These are phyloP conservation scores for Boletus rex-veris DNA, from an alignment of 768 basidiomycete species.

Conservation along the genomic window DNA sequence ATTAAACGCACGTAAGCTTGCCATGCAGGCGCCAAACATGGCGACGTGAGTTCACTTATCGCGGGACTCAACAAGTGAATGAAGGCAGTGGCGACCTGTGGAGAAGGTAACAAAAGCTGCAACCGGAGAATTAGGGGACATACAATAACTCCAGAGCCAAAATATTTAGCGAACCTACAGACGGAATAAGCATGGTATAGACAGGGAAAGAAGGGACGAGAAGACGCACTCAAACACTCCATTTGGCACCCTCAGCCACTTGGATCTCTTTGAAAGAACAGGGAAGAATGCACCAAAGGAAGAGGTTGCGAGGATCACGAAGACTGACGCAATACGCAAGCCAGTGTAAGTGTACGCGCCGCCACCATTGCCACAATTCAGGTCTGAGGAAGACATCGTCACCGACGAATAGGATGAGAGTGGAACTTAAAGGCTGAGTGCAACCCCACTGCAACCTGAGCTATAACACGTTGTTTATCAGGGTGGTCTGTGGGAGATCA, in stretches of 20 bases:
- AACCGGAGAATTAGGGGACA: slow-evolving; percentile 24
- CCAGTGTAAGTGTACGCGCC: slow-evolving; percentile 46
- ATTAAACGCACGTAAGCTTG: slow-evolving; percentile 56
- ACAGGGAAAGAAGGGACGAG: background rate
- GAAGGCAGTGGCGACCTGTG: slow-evolving; percentile 84
- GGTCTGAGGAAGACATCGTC: slow-evolving; percentile 21
- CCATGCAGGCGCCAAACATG: slow-evolving; percentile 74
- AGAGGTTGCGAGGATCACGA: slow-evolving; percentile 66
- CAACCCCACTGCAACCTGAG: background rate
- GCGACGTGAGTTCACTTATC: slow-evolving; percentile 61
- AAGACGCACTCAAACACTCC: slow-evolving; percentile 62
- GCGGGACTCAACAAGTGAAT: slow-evolving; percentile 81
- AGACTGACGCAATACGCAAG: slow-evolving; percentile 69
- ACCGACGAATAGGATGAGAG: background rate
- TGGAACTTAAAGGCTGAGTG: background rate
- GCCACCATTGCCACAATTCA: slow-evolving; percentile 49
- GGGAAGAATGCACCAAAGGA: slow-evolving; percentile 67
- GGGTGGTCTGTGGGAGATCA: slow-evolving; percentile 11
- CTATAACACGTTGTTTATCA: background rate
- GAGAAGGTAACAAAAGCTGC: background rate
- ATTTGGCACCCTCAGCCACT: slow-evolving; percentile 38
- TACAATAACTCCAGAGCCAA: slow-evolving; percentile 87
- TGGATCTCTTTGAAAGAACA: slow-evolving; percentile 52
- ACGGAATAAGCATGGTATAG: slow-evolving; percentile 1
- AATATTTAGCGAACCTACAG: slow-evolving; percentile 78